These are phyloP conservation scores for Blastobotrys serpentis DNA, from an alignment of 1,139 yeast species.

Conservation along the genomic window DNA sequence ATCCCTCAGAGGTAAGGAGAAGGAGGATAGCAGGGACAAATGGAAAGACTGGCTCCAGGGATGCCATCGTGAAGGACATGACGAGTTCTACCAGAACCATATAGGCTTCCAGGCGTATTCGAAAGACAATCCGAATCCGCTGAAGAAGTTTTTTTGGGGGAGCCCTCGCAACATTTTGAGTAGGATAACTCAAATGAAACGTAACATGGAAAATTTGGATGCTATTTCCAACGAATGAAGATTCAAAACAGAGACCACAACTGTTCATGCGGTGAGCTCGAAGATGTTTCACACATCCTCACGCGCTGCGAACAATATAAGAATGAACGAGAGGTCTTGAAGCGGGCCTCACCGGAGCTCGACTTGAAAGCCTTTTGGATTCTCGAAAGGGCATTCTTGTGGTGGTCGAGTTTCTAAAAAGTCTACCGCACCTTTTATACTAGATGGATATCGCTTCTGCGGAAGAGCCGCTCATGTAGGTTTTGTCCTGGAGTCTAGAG, in stretches of 20 bases:
- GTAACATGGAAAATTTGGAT: slow-evolving; percentile 3
- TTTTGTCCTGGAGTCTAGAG: not conserved
- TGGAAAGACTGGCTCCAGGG: not conserved
- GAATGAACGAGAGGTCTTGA: not conserved
- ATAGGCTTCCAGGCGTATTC: slow-evolving; percentile 1
- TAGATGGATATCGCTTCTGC: not conserved
- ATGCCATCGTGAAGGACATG: slow-evolving; percentile 2
- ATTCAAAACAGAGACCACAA: not conserved
- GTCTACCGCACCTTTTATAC: not conserved
- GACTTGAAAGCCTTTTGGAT: slow-evolving; percentile 1
- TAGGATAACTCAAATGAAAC: slow-evolving; percentile 2
- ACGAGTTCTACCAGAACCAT: not conserved
- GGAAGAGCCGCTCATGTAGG: not conserved
- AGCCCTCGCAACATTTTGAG: not conserved
- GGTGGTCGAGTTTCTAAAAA: slow-evolving; percentile 1
- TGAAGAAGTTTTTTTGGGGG: not conserved
- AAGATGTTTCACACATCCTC: not conserved
- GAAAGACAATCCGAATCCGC: slow-evolving; percentile 2
- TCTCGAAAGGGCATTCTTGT: not conserved
- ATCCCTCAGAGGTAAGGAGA: not conserved
- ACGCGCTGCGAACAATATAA: not conserved
- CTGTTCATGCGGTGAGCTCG: slow-evolving; percentile 6
- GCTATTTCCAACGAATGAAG: slow-evolving; percentile 1
- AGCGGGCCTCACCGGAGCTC: slow-evolving; percentile 3
- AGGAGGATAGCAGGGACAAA: slow-evolving; percentile 3